A percentile compares a stretch with the other conserved stretches of the same genome.
Evolutionary conservation across 257 asterid genomes (phyloP).

Genomic region (Parsonsia alboflavescens): DNA sequence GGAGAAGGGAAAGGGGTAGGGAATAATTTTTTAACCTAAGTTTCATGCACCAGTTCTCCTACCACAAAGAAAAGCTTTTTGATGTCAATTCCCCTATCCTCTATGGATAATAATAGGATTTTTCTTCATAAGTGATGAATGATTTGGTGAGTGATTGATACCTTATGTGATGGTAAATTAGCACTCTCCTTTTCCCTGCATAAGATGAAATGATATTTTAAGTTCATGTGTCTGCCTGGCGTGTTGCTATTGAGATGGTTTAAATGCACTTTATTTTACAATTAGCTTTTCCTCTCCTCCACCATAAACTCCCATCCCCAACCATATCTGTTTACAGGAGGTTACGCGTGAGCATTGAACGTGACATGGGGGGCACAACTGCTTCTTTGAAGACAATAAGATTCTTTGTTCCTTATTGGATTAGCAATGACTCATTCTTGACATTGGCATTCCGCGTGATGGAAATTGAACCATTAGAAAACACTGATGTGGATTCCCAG

Average conservation of each 20-base stretch:
- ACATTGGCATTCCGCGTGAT: constrained; percentile 81
- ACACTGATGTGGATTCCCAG: constrained; percentile 57
- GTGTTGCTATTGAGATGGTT: background rate
- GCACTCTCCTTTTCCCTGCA: background rate
- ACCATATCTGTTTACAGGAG: constrained; percentile 46
- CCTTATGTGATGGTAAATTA: background rate
- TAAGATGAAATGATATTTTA: background rate
- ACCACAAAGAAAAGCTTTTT: too few species aligned
- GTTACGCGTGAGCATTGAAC: constrained; percentile 91
- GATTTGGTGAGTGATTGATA: background rate
- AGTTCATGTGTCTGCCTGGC: background rate
- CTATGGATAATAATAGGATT: background rate
- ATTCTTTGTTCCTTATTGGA: constrained; percentile 98
- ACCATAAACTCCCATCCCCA: background rate
- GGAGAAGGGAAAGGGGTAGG: too few species aligned
- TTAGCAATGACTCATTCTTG: constrained; percentile 71
- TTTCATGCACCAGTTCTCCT: too few species aligned
- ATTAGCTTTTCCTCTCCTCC: background rate
- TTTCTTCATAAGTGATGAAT: background rate
- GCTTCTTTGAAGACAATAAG: constrained; percentile 94
- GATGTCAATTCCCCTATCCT: background rate
- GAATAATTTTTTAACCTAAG: too few species aligned
- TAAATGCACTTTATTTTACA: background rate
- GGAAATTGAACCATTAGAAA: constrained; percentile 82
- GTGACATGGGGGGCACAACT: constrained; percentile 85